Evolutionary conservation across 1,284 basidiomycete genomes (phyloP).

Genomic region (Abortiporus biennis): DNA sequence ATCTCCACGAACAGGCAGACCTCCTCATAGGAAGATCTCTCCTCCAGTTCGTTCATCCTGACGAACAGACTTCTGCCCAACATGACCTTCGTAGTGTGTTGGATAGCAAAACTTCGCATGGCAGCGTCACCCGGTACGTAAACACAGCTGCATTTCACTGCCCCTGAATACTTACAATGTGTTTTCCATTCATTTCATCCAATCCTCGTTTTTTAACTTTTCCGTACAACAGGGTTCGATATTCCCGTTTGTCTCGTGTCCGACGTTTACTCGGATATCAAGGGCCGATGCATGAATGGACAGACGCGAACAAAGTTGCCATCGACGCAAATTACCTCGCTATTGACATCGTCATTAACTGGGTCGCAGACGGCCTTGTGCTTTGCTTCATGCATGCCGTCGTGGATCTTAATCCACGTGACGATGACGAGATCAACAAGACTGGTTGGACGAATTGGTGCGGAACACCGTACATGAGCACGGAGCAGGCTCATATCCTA

Average conservation of each 20-base stretch:
- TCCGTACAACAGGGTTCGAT: constrained; percentile 56
- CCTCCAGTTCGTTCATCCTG: constrained; percentile 86
- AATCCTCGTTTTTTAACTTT: constrained; percentile 12
- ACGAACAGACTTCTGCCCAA: constrained; percentile 76
- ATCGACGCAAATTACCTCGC: constrained; percentile 81
- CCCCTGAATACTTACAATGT: constrained; percentile 12
- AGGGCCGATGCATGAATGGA: constrained; percentile 47
- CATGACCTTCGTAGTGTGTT: constrained; percentile 77
- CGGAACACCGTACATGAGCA: constrained; percentile 63
- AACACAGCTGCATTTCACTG: no score
- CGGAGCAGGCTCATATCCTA: constrained; percentile 52
- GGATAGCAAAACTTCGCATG: constrained; percentile 78
- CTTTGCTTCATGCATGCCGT: constrained; percentile 95
- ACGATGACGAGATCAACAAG: constrained; percentile 77
- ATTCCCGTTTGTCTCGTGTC: constrained; percentile 64
- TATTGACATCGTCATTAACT: constrained; percentile 91
- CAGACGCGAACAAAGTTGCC: constrained; percentile 62
- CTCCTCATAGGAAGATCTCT: constrained; percentile 71
- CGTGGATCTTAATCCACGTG: constrained; percentile 66
- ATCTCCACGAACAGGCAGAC: constrained; percentile 70
- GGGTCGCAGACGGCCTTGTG: constrained; percentile 87
- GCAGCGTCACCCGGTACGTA: constrained; percentile 82
- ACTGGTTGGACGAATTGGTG: constrained; percentile 94
- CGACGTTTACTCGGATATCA: constrained; percentile 61
- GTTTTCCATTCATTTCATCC: constrained; percentile 8